Conservation (phyloP, 257 asterid genomes). For the Solanum bulbocastanum region DNA sequence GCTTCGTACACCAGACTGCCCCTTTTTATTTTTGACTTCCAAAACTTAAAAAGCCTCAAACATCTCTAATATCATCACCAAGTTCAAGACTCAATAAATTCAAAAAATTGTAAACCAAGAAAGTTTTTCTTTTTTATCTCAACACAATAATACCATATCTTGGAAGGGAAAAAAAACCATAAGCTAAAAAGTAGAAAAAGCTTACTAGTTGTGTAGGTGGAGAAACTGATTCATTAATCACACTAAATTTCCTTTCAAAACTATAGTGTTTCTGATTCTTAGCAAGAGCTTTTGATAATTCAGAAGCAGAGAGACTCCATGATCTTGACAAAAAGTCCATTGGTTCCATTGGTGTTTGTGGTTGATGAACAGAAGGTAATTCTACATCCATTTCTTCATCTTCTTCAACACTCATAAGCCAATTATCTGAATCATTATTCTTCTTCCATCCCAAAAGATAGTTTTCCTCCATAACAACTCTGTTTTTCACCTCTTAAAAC, state of each 20-base stretch:
- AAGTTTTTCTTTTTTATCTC: background rate
- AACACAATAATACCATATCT: background rate
- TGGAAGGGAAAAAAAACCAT: no score
- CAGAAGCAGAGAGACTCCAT: conserved; percentile 73
- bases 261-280: conserved; percentile 28
- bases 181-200: background rate
- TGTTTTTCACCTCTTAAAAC: background rate
- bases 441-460: conserved; percentile 24
- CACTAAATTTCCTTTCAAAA: conserved; percentile 24
- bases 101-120: background rate
- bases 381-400: conserved; percentile 16
- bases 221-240: conserved; percentile 19
- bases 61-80: background rate
- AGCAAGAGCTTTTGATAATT: conserved; percentile 60
- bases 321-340: conserved; percentile 85
- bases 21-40: background rate
- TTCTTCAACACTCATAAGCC: conserved; percentile 34
- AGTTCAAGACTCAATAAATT: background rate
- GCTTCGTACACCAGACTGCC: background rate
- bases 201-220: conserved; percentile 33
- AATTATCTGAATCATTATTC: conserved; percentile 21
- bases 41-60: background rate
- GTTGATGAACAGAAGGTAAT: conserved; percentile 57
- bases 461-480: conserved; percentile 21
- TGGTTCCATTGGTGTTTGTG: conserved; percentile 75